Evolutionary conservation across 768 basidiomycete species (phyloP).

Genomic region (Mycena alexandri): DNA sequence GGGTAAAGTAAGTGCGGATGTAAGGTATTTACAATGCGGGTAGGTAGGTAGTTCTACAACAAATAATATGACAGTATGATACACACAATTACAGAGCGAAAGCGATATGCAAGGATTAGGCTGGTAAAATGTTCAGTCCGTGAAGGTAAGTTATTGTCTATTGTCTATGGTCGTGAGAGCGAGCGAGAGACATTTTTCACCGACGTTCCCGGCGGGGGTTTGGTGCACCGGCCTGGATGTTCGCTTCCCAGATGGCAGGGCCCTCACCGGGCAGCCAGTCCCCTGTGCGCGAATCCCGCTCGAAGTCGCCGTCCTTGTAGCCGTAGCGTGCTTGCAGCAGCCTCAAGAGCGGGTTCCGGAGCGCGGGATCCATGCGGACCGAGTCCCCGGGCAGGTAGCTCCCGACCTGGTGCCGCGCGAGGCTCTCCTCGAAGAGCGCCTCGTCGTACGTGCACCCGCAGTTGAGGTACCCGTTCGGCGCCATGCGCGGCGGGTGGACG

Average conservation of each 20-base stretch:
- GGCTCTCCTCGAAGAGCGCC: constrained; percentile 88
- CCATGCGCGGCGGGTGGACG: constrained; percentile 81
- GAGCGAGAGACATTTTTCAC: constrained; percentile 10
- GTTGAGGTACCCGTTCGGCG: constrained; percentile 82
- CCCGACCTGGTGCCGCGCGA: constrained; percentile 83
- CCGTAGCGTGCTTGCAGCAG: constrained; percentile 79
- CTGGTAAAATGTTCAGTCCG: constrained; percentile 31
- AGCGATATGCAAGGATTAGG: constrained; percentile 22
- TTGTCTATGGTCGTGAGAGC: constrained; percentile 15
- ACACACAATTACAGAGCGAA: constrained; percentile 29
- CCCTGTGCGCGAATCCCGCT: constrained; percentile 72
- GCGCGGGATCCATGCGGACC: constrained; percentile 90
- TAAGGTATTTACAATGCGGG: constrained; percentile 35
- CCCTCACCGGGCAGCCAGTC: constrained; percentile 80
- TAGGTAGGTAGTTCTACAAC: constrained; percentile 32
- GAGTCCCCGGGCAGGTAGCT: constrained; percentile 87
- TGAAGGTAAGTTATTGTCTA: constrained; percentile 22
- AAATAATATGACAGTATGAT: constrained; percentile 36
- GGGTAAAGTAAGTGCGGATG: constrained; percentile 30
- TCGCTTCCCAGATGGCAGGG: constrained; percentile 72
- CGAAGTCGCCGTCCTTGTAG: constrained; percentile 90
- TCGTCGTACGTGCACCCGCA: constrained; percentile 89
- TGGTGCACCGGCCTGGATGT: constrained; percentile 56
- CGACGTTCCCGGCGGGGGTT: constrained; percentile 46
- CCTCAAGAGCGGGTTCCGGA: constrained; percentile 83